phyloP scores from a whole-genome alignment of 2,329 filamentous ascomycete species.

The Lachnellula occidentalis region DNA sequence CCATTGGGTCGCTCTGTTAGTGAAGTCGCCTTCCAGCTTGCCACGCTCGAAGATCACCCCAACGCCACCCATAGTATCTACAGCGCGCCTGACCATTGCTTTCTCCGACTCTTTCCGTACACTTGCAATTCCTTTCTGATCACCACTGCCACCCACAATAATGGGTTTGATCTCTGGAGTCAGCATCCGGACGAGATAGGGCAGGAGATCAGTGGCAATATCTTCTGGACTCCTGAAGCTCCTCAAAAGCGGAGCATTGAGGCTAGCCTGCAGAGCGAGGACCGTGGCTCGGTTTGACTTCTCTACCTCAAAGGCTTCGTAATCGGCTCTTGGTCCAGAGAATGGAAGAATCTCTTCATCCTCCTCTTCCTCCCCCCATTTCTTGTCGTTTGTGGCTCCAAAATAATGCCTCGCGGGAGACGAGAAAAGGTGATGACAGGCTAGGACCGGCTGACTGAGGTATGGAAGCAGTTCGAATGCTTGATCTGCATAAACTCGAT shows the following conservation, averaged over 20 bases:
- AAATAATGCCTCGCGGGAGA: conserved; percentile 47
- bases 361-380: conserved; percentile 37
- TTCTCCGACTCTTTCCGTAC: conserved; percentile 86
- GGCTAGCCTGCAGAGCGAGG: conserved; percentile 66
- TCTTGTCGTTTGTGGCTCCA: conserved; percentile 43
- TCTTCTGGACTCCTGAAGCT: conserved; percentile 75
- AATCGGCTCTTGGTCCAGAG: conserved; percentile 76
- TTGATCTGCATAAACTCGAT: conserved; percentile 73
- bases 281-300: conserved; percentile 74
- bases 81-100: conserved; percentile 70
- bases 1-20: conserved; percentile 57
- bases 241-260: conserved; percentile 66
- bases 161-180: conserved; percentile 89
- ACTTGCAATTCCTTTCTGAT: conserved; percentile 65
- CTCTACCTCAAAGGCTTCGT: conserved; percentile 70
- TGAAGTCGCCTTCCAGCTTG: conserved; percentile 65
- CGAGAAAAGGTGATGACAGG: conserved; percentile 88
- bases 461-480: conserved; percentile 92
- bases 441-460: conserved; percentile 77
- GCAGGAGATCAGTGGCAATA: conserved; percentile 75
- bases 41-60: conserved; percentile 77
- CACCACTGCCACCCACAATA: conserved; percentile 66
- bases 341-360: conserved; percentile 62
- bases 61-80: conserved; percentile 75
- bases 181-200: conserved; percentile 77